Evolutionary conservation across 805 yeast species (phyloP).

Genomic region (Candida nanaspora): DNA sequence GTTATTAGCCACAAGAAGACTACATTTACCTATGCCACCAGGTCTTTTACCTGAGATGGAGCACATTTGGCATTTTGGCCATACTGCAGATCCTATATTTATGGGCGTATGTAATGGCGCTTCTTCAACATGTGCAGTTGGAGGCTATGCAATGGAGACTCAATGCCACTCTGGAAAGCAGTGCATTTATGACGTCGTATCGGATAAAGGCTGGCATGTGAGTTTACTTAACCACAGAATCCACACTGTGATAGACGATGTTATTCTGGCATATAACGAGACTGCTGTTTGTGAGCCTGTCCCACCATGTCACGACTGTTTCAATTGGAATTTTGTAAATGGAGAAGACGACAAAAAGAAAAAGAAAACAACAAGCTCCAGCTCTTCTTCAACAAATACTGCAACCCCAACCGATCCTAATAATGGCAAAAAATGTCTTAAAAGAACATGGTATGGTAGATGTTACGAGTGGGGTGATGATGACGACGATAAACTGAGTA

Average conservation of each 20-base stretch:
- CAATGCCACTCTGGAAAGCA: slow-evolving; percentile 86
- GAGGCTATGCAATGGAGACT: slow-evolving; percentile 96
- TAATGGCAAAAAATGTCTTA: slow-evolving; percentile 34
- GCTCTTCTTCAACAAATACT: slow-evolving; percentile 9
- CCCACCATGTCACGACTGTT: slow-evolving; percentile 86
- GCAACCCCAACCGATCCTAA: slow-evolving; percentile 14
- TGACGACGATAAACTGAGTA: not conserved
- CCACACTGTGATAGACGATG: slow-evolving; percentile 81
- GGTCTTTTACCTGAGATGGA: slow-evolving; percentile 74
- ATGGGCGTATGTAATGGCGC: slow-evolving; percentile 98
- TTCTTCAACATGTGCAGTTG: slow-evolving; percentile 78
- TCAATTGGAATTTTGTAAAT: slow-evolving; percentile 73
- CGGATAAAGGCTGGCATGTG: slow-evolving; percentile 87
- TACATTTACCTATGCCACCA: slow-evolving; percentile 91
- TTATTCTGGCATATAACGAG: slow-evolving; percentile 62
- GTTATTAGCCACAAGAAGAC: slow-evolving; percentile 67
- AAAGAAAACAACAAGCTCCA: slow-evolving; percentile 21
- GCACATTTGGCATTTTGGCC: slow-evolving; percentile 91
- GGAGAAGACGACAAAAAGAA: slow-evolving; percentile 25
- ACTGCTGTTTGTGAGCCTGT: slow-evolving; percentile 70
- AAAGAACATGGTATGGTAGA: slow-evolving; percentile 62
- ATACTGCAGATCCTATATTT: slow-evolving; percentile 93
- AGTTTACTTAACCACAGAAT: slow-evolving; percentile 84
- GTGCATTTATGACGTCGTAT: slow-evolving; percentile 85
- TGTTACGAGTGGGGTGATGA: slow-evolving; percentile 29